Percentiles rank a stretch among this genome's conserved stretches.
Evolutionary conservation across 1,139 yeast species (phyloP).

Genomic region (Blastobotrys indianensis): DNA sequence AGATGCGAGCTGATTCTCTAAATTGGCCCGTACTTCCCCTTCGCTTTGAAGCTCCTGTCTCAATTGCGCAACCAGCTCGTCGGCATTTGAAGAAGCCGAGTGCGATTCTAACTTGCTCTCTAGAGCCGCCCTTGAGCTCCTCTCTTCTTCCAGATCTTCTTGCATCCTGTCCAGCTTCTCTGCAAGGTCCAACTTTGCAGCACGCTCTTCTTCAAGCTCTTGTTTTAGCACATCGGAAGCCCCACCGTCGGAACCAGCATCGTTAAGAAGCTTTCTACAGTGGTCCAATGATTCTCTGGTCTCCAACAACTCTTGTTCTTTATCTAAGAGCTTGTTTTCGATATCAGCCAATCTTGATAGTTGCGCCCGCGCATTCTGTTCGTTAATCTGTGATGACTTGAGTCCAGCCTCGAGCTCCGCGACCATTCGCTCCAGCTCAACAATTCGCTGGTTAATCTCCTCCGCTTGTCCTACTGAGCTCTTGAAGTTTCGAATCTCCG

Average conservation of each 20-base stretch:
- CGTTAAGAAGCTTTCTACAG: slow-evolving; percentile 14
- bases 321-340: slow-evolving; percentile 30
- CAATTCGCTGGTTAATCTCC: slow-evolving; percentile 19
- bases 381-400: slow-evolving; percentile 21
- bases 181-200: background rate
- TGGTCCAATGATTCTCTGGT: slow-evolving; percentile 27
- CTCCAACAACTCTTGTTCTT: slow-evolving; percentile 28
- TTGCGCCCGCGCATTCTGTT: slow-evolving; percentile 25
- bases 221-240: too few species aligned
- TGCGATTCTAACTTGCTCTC: background rate
- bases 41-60: slow-evolving; percentile 7
- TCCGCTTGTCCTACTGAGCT: slow-evolving; percentile 23
- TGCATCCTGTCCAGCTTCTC: background rate
- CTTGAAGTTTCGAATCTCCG: slow-evolving; percentile 25
- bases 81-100: background rate
- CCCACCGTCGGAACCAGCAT: too few species aligned
- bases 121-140: background rate
- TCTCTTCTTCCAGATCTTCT: slow-evolving; percentile 7
- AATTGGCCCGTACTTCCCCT: slow-evolving; percentile 11
- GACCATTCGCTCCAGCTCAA: slow-evolving; percentile 23
- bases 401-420: slow-evolving; percentile 24
- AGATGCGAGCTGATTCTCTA: background rate
- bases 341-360: slow-evolving; percentile 28
- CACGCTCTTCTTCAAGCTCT: too few species aligned
- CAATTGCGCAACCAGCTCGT: background rate